These are phyloP conservation scores for Starmera stellimalicola DNA, from an alignment of 1,139 yeast species.

Conservation along the genomic window DNA sequence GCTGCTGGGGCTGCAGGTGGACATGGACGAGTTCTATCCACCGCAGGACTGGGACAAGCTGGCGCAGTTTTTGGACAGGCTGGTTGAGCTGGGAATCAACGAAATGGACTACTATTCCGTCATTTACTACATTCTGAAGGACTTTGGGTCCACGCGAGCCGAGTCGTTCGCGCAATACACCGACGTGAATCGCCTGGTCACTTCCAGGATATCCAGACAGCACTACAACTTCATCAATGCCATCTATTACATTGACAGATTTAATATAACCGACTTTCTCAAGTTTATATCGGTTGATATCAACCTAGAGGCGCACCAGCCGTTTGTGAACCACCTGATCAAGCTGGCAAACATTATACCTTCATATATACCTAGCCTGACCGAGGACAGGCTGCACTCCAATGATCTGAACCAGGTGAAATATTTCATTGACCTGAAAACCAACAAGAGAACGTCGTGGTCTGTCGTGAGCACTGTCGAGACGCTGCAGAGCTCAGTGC, in stretches of 20 bases:
- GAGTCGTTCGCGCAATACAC: slow-evolving; percentile 9
- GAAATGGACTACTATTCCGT: slow-evolving; percentile 7
- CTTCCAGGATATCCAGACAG: slow-evolving; percentile 5
- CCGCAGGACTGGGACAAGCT: slow-evolving; percentile 15
- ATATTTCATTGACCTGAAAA: slow-evolving; percentile 8
- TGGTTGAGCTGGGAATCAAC: slow-evolving; percentile 5
- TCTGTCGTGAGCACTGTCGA: slow-evolving; percentile 7
- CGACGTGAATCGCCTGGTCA: slow-evolving; percentile 1
- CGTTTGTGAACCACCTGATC: slow-evolving; percentile 11
- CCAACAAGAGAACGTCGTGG: slow-evolving; percentile 7
- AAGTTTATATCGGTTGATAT: slow-evolving; percentile 7
- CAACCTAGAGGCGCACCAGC: slow-evolving; percentile 1
- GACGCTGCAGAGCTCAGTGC: slow-evolving; percentile 4
- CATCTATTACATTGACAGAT: slow-evolving; percentile 16
- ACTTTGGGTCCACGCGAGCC: slow-evolving; percentile 11
- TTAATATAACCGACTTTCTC: slow-evolving; percentile 11
- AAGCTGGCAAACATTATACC: slow-evolving; percentile 16
- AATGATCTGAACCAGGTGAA: slow-evolving; percentile 7
- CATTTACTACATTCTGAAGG: slow-evolving; percentile 16
- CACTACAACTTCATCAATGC: slow-evolving; percentile 14
- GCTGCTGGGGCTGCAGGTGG: slow-evolving; percentile 5
- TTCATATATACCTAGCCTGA: slow-evolving; percentile 8
- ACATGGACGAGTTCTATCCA: slow-evolving; percentile 12
- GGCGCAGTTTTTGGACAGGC: slow-evolving; percentile 7
- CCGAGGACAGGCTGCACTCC: slow-evolving; percentile 1